Base-by-base conservation (phyloP, 495 filamentous ascomycete genomes). In the Evansstolkia leycettana region DNA sequence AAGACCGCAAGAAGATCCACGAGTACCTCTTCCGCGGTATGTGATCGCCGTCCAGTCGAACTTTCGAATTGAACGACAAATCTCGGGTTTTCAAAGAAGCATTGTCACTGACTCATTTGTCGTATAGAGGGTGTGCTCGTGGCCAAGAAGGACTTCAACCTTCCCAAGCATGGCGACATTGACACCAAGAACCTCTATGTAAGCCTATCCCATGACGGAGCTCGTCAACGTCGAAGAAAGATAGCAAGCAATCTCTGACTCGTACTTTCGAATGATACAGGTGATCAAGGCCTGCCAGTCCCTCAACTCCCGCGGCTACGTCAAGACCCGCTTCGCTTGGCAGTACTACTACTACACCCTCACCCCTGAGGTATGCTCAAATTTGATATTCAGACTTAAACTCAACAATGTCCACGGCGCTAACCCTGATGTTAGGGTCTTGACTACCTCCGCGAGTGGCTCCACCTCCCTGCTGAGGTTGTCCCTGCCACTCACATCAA, bases 311-410 rank as follows among this genome's bases (percentile, higher is more conserved):
- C 86, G 89, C 63, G 87, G 87, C 60, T 98, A 79, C 67, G 75
- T 98, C 69, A 96, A 96, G 82, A 98, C 90, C 50, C 90, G 87
- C 65, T 98, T 98, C 82, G 93, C 86, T 42, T 98, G 90, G 90
- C 90, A 98, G 74, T 96, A 88, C 80, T 98, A 95, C 79, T 98
- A 98, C 82, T 98, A 98, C 80, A 98, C 92, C 65, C 80, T 98
- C 61, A 98, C 90, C 62, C 86, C 87, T 52, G 89, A 95, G 60
- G 54, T 57, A 57, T 14, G 54, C 43, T n/a, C 40, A 1, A 17
- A 33, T 15, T 23, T 4, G 20, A n/a, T n/a, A n/a, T 23, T 23
- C 20, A 9, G 20, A 23, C 4, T 23, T n/a, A n/a, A n/a, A n/a
- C n/a, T n/a, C n/a, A n/a, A n/a, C n/a, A n/a, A n/a, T n/a, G n/a